Evolutionary conservation across 176 grass and related monocot genomes (phyloP).

Genomic region (Hsuehochloa calcarea): DNA sequence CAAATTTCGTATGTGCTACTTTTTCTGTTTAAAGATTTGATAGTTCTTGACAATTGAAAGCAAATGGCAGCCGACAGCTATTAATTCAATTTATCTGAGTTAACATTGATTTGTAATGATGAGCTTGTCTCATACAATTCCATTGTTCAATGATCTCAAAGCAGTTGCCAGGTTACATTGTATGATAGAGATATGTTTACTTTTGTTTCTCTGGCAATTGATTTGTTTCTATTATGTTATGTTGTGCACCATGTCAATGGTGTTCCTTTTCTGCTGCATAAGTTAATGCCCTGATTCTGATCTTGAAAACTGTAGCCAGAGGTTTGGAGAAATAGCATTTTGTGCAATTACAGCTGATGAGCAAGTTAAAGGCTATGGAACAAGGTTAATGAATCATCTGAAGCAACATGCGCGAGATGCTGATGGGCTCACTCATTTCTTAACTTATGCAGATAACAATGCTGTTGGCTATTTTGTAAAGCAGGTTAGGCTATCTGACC

Average conservation of each 20-base stretch:
- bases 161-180: background rate
- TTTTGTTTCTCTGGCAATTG: background rate
- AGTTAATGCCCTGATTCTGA: constrained; percentile 27
- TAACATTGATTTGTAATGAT: constrained; percentile 1
- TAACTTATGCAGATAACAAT: constrained; percentile 99
- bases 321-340: constrained; percentile 97
- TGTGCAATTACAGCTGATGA: constrained; percentile 98
- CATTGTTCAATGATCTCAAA: constrained; percentile 21
- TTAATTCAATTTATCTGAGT: background rate
- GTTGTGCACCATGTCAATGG: background rate
- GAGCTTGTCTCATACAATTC: background rate
- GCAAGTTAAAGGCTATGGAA: constrained; percentile 99
- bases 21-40: background rate
- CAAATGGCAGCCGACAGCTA: background rate
- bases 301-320: constrained; percentile 65
- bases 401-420: constrained; percentile 96
- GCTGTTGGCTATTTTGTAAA: constrained; percentile 98
- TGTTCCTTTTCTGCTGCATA: background rate
- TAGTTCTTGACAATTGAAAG: constrained; percentile 4
- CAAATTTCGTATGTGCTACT: background rate
- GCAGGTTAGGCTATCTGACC: constrained; percentile 53
- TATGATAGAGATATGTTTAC: background rate
- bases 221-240: background rate
- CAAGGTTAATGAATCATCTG: constrained; percentile 98
- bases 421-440: constrained; percentile 95